Conservation (phyloP, 2,329 filamentous ascomycete species). For the Exophiala oligosperma region DNA sequence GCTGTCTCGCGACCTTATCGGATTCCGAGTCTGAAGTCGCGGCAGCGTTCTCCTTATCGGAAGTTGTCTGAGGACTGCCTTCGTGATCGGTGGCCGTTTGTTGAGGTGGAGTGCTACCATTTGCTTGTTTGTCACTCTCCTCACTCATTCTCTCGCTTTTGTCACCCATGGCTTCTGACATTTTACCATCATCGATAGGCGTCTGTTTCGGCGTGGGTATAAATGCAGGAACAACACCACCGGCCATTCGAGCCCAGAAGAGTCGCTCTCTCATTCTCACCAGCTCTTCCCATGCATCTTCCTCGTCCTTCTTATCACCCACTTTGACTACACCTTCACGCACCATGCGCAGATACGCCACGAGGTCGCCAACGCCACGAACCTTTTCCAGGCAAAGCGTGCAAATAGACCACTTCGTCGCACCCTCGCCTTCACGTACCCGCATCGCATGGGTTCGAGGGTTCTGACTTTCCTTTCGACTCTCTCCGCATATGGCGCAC, state of each 20-base stretch:
- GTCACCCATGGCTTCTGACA: conserved; percentile 9
- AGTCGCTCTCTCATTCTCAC: conserved; percentile 87
- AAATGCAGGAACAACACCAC: conserved; percentile 76
- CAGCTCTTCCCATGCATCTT: conserved; percentile 87
- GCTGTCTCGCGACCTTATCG: conserved; percentile 16
- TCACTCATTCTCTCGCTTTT: conserved; percentile 10
- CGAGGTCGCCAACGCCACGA: conserved; percentile 85
- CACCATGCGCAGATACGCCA: conserved; percentile 86
- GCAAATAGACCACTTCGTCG: conserved; percentile 87
- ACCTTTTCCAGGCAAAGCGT: conserved; percentile 81
- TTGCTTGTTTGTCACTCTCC: conserved; percentile 3
- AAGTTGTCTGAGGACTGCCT: conserved; percentile 1
- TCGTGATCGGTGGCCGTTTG: neutral
- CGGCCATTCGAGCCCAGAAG: conserved; percentile 94
- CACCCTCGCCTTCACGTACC: conserved; percentile 80
- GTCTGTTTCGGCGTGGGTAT: conserved; percentile 30
- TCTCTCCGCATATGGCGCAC: conserved; percentile 88
- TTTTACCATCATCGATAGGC: conserved; percentile 17
- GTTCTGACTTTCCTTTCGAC: conserved; percentile 68
- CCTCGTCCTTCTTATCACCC: conserved; percentile 79
- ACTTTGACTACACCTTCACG: conserved; percentile 80
- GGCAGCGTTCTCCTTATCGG: conserved; percentile 6
- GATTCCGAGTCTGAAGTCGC: conserved; percentile 6
- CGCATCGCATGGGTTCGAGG: conserved; percentile 84
- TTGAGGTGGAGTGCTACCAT: neutral